Evolutionary conservation across 2,329 filamentous ascomycete species (phyloP), one percentile per base, ranked within the genome.

Genomic region (Penicillium crustosum): DNA sequence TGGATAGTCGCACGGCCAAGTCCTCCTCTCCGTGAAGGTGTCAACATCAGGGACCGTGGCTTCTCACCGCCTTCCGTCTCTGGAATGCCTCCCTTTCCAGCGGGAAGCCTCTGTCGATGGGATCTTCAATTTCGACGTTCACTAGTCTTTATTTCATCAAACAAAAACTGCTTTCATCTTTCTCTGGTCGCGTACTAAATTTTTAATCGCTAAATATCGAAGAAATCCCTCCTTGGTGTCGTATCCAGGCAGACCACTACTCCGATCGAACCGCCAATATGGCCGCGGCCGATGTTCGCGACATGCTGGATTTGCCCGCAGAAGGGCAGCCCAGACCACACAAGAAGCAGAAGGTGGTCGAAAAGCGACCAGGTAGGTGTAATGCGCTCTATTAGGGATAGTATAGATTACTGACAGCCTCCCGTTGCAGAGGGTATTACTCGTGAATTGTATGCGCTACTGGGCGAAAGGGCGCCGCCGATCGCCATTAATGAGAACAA

Each of bases 211-310:
- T n/a, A 7, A n/a, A 33, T 4, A 25, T 8, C 15, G 12, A 45
- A 33, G 21, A 35, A 23, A n/a, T n/a, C 12, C 2, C 45, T 54
- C n/a, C 15, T 35, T 42, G 15, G 33, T 23, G 29, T 47, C 49
- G 31, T 27, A n/a, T 27, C 31, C 2, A 27, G 41, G n/a, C 8
- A 45, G 19, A 47, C 15, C 21, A 47, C 21, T 13, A 15, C 29
- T 35, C 48, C 38, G 19, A 41, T 52, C 53, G 63, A 59, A 57
- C 65, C 57, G 63, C 64, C 69, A 80, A 68, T 63, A 90, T 90
- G 87, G 82, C 88, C 58, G 88, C 88, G 60, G 88, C 88, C 74
- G 91, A 96, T 81, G 86, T 95, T 67, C 91, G 90, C 78, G 91
- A 96, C 74, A 90, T 96, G 72, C 86, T 96, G 70, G 91, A 93